Percentiles rank a stretch among this genome's conserved stretches.
These are phyloP conservation scores for Vararia minispora DNA, from an alignment of 768 basidiomycete species.

Conservation along the genomic window DNA sequence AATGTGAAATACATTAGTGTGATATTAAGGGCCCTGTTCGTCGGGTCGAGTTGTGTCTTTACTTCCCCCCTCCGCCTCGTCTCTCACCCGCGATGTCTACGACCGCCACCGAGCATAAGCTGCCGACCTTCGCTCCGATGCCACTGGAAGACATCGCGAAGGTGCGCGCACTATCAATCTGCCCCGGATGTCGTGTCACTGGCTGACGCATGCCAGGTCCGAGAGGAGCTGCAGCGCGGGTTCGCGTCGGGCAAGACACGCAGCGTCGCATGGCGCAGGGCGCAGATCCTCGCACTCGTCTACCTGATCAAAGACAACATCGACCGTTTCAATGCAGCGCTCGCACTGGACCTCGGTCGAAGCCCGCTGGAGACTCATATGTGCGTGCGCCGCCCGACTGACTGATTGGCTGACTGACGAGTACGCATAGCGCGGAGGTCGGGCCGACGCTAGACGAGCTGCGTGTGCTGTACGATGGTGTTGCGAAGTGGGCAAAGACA, in stretches of 20 bases:
- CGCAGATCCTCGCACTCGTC: constrained; percentile 59
- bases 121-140: too few species aligned
- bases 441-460: constrained; percentile 36
- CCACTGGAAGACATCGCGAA: too few species aligned
- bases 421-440: constrained; percentile 48
- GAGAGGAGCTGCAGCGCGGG: constrained; percentile 36
- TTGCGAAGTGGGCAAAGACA: constrained; percentile 65
- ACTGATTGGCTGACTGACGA: too few species aligned
- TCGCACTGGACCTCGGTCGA: constrained; percentile 51
- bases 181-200: too few species aligned
- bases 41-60: too few species aligned
- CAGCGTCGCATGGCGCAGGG: constrained; percentile 52
- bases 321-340: constrained; percentile 42
- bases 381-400: constrained; percentile 16
- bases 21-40: too few species aligned
- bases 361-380: constrained; percentile 48
- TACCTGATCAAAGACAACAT: constrained; percentile 65
- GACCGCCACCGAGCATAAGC: too few species aligned
- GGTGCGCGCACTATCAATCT: too few species aligned
- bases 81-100: too few species aligned
- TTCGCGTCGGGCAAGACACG: constrained; percentile 56
- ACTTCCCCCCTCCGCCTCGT: too few species aligned
- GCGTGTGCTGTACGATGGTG: constrained; percentile 40
- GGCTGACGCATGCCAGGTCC: too few species aligned
- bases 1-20: too few species aligned